Evolutionary conservation across 2,329 filamentous ascomycete species (phyloP), one percentile per base, ranked within the genome.

Genomic region (Lachnellula arida): DNA sequence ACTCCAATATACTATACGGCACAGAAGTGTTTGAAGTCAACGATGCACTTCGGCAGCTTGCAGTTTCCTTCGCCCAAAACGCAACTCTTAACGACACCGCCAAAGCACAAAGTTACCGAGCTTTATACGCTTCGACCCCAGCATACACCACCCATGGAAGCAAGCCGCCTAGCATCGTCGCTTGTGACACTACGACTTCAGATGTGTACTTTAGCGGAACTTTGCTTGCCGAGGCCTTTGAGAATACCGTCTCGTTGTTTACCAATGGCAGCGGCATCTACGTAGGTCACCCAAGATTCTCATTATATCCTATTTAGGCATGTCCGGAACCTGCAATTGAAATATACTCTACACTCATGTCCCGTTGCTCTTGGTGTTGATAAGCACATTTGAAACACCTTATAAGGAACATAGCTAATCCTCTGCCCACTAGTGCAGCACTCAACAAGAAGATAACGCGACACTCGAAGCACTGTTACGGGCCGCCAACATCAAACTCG

Each of bases 161-260:
- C 0, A 49, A 69, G 14, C 62, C 71, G 0, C 86, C 86, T 0
- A 72, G 72, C 2, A 75, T 89, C 0, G 69, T 84, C n/a, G 79
- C 78, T 60, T 88, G 86, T 63, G 87, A 89, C 65, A 77, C 79
- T 8, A 82, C 82, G 0, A 88, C 87, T 0, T 85, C 81, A 49
- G 86, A 90, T 63, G 84, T 88, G n/a, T 90, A 88, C 72, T 90
- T 80, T 70, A 81, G 79, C 1, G 87, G 87, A 7, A 74, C 69
- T 0, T 66, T 82, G 23, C 76, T 89, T 2, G 75, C 79, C 11
- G 76, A 81, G 44, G 78, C 81, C 0, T 88, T 89, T 64, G 82
- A 82, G 60, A 82, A 85, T 58, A 85, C 80, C 17, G 84, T 82
- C 2, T 71, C 62, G 0, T 62, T 86, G 1, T 81, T 82, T 73